Evolutionary conservation across 2,329 filamentous ascomycete species (phyloP).

Genomic region (Fusarium torulosum): DNA sequence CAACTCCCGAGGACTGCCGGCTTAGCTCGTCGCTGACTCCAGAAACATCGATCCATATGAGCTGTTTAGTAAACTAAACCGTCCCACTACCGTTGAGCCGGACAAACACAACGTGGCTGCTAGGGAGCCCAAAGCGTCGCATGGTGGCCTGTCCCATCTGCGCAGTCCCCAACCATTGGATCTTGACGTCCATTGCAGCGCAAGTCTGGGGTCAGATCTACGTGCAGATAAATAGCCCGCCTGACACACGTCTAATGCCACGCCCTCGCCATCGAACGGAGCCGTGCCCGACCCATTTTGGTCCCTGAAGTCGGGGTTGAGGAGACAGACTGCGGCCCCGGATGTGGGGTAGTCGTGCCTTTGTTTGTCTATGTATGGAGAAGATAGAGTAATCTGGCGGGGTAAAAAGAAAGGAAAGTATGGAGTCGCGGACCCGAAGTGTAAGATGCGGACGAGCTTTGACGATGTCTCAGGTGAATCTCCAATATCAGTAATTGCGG

Average conservation of each 20-base stretch:
- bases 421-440: constrained; percentile 37
- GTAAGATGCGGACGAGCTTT: constrained; percentile 12
- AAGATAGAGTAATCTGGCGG: constrained; percentile 35
- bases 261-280: constrained; percentile 25
- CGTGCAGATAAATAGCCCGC: constrained; percentile 16
- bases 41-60: constrained; percentile 16
- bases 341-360: constrained; percentile 39
- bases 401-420: constrained; percentile 36
- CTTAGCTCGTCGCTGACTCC: constrained; percentile 1
- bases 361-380: constrained; percentile 12
- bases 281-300: constrained; percentile 27
- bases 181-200: constrained; percentile 11
- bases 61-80: neutral
- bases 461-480: constrained; percentile 15
- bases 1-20: constrained; percentile 29
- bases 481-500: constrained; percentile 42
- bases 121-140: constrained; percentile 10
- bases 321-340: constrained; percentile 41
- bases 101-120: constrained; percentile 12
- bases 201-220: constrained; percentile 42
- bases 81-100: constrained; percentile 10
- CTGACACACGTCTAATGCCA: constrained; percentile 27
- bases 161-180: constrained; percentile 11
- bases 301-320: constrained; percentile 34
- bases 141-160: constrained; percentile 13